phyloP scores from a whole-genome alignment of 106 monocot genomes.

The Triglochin maritima region DNA sequence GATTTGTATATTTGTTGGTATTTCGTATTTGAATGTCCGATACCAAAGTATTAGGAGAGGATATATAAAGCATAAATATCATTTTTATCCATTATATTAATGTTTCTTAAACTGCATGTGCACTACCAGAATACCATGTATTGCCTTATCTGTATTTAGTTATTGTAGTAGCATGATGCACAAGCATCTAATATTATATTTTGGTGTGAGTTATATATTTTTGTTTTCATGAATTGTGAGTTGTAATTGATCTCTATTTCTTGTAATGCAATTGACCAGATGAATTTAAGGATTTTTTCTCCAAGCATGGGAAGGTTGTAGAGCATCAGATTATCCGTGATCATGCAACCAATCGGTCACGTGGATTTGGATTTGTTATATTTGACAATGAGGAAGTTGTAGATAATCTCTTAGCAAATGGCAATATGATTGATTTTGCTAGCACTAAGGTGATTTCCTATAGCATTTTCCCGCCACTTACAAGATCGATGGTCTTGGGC shows the following conservation, averaged over 20 bases:
- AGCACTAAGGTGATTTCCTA: constrained; percentile 11
- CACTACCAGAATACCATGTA: not conserved
- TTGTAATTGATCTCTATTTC: too few species aligned
- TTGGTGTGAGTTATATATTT: not conserved
- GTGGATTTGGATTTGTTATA: constrained; percentile 84
- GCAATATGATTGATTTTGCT: constrained; percentile 82
- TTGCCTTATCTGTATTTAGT: not conserved
- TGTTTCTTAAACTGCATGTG: too few species aligned
- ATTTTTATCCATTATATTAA: too few species aligned
- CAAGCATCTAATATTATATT: not conserved
- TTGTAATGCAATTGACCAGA: constrained; percentile 23
- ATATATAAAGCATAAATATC: too few species aligned
- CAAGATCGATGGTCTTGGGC: too few species aligned
- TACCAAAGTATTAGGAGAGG: too few species aligned
- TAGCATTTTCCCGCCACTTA: too few species aligned
- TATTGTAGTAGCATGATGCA: not conserved
- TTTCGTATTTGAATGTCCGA: too few species aligned
- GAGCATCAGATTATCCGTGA: constrained; percentile 81
- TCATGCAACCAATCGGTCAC: constrained; percentile 55
- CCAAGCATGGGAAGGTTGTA: constrained; percentile 49
- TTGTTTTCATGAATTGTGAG: too few species aligned
- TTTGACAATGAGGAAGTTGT: constrained; percentile 63
- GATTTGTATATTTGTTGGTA: too few species aligned
- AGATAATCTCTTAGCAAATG: constrained; percentile 64
- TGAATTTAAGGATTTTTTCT: constrained; percentile 73